Conservation (phyloP, 345 rosid genomes). For the Eucalyptus sp. region DNA sequence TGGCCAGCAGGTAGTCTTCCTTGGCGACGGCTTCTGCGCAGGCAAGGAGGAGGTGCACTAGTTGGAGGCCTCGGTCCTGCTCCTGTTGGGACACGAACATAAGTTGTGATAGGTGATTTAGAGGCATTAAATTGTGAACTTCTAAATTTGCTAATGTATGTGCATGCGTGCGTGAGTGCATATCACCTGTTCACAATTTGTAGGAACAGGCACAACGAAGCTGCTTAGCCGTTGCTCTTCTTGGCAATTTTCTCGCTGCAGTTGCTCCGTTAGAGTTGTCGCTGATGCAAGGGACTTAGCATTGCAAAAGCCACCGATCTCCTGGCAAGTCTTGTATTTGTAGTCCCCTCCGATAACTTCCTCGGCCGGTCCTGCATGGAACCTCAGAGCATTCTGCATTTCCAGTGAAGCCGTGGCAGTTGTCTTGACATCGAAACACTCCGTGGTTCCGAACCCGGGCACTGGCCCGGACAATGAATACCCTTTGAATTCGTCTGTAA, state of each 20-base stretch:
- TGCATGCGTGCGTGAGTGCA: neutral
- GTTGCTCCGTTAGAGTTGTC: conserved; percentile 20
- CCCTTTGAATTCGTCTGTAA: conserved; percentile 4
- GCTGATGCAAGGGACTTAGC: neutral
- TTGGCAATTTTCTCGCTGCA: conserved; percentile 18
- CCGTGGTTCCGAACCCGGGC: neutral
- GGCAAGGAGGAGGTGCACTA: conserved; percentile 51
- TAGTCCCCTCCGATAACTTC: neutral
- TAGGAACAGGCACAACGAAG: conserved; percentile 19
- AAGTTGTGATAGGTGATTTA: neutral
- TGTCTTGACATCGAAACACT: conserved; percentile 5
- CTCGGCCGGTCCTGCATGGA: neutral
- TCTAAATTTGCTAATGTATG: neutral
- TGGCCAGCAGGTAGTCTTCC: conserved; percentile 47
- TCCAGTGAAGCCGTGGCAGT: conserved; percentile 10
- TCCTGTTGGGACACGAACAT: conserved; percentile 17
- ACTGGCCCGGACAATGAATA: neutral
- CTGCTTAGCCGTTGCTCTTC: conserved; percentile 2
- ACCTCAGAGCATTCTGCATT: conserved; percentile 10
- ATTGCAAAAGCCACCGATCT: neutral
- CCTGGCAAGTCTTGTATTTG: neutral
- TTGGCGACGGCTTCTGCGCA: conserved; percentile 55
- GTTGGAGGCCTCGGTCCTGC: conserved; percentile 52
- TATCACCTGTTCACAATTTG: conserved; percentile 31
- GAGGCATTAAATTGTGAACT: neutral